Percentiles rank a stretch among this genome's conserved stretches.
phyloP scores from a whole-genome alignment of 352 stramenopile genomes.

The Phytophthora citrophthora region DNA sequence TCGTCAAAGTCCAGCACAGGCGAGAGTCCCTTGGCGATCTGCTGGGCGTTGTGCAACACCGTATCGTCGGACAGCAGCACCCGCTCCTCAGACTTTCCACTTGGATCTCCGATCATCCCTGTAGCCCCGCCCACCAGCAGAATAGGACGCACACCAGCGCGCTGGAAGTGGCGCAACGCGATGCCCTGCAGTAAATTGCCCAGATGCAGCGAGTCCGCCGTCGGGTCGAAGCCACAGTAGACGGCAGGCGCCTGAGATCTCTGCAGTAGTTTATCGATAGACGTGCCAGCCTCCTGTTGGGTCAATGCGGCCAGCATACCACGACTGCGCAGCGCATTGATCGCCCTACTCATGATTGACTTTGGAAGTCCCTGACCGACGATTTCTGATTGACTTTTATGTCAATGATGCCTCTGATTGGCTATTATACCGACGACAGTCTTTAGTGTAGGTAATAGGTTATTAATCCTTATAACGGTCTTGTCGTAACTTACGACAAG shows the following conservation, averaged over 20 bases:
- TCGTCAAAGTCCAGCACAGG: constrained; percentile 96
- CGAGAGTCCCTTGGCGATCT: constrained; percentile 92
- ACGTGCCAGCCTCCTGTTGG: constrained; percentile 57
- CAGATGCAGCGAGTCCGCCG: constrained; percentile 91
- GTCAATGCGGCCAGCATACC: constrained; percentile 81
- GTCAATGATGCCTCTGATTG: too few relatives aligned
- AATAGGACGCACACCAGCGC: constrained; percentile 91
- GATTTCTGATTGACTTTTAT: too few relatives aligned
- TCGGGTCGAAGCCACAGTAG: constrained; percentile 93
- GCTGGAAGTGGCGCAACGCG: constrained; percentile 89
- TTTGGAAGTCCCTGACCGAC: too few relatives aligned
- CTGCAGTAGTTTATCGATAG: constrained; percentile 62
- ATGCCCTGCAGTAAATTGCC: constrained; percentile 91
- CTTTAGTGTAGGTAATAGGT: too few relatives aligned
- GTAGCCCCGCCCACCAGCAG: constrained; percentile 88
- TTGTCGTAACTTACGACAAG: too few relatives aligned
- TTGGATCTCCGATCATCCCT: constrained; percentile 97
- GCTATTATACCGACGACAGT: too few relatives aligned
- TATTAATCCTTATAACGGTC: too few relatives aligned
- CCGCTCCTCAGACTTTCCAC: constrained; percentile 97
- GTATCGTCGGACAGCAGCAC: constrained; percentile 94
- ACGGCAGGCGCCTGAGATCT: constrained; percentile 45
- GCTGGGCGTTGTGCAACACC: constrained; percentile 90
- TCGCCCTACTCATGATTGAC: constrained; percentile 68
- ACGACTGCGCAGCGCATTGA: constrained; percentile 64